These are phyloP conservation scores for Colletotrichum lupini DNA, from an alignment of 2,329 filamentous ascomycete genomes.

Conservation along the genomic window DNA sequence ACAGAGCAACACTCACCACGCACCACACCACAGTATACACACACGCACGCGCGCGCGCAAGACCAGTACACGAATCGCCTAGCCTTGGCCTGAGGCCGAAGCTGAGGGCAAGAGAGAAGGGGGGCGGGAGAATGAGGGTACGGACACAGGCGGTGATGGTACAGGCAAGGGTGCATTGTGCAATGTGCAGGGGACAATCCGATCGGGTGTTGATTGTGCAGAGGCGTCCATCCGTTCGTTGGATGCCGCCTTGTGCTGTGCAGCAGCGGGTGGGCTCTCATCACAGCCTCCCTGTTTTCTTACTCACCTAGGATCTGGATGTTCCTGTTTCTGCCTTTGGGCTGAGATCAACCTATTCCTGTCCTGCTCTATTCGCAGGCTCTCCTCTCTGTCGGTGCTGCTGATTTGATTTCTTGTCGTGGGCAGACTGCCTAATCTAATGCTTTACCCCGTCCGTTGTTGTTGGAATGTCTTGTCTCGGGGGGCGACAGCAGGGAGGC, in stretches of 20 bases:
- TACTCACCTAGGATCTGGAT: not conserved
- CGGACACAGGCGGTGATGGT: not conserved
- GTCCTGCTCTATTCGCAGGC: not conserved
- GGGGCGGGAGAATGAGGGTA: not conserved
- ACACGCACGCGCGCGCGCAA: not conserved
- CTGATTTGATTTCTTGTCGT: not conserved
- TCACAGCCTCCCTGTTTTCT: slow-evolving; percentile 6
- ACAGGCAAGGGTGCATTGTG: slow-evolving; percentile 14
- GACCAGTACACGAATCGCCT: slow-evolving; percentile 7
- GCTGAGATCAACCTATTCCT: not conserved
- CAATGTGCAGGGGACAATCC: not conserved
- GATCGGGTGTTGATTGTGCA: slow-evolving; percentile 17
- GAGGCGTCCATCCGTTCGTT: slow-evolving; percentile 7
- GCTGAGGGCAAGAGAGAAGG: not conserved
- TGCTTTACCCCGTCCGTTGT: not conserved
- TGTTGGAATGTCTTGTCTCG: slow-evolving; percentile 27
- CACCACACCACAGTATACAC: not conserved
- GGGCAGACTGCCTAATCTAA: not conserved
- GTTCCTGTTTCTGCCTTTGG: not conserved
- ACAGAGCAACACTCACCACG: not conserved
- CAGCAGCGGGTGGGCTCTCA: not conserved
- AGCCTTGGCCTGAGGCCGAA: slow-evolving; percentile 11
- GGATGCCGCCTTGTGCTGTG: slow-evolving; percentile 1
- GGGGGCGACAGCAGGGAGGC: slow-evolving; percentile 21
- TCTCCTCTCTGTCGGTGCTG: not conserved